Evolutionary conservation across 176 grass and related monocot species (phyloP).

Genomic region (Microstegium vimineum): DNA sequence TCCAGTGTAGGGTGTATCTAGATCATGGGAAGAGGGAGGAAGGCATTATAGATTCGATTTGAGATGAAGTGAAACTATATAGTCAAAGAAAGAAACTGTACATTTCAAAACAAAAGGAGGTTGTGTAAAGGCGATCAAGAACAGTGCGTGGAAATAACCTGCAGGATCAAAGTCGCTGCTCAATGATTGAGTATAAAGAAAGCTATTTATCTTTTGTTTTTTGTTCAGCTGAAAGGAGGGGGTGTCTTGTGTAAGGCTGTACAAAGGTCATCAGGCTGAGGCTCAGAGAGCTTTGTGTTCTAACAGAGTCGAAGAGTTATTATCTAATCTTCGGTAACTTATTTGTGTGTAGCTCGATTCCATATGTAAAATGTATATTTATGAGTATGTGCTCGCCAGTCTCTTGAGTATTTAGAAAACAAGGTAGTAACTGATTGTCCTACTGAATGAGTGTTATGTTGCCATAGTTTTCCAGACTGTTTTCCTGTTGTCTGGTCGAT

Average conservation of each 20-base stretch:
- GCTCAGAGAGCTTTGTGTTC: slow-evolving; percentile 18
- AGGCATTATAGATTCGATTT: slow-evolving; percentile 42
- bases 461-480: neutral
- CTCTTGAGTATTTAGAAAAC: neutral
- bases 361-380: slow-evolving; percentile 8
- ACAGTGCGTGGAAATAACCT: slow-evolving; percentile 29
- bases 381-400: neutral
- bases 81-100: slow-evolving; percentile 58
- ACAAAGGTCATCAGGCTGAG: slow-evolving; percentile 33
- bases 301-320: slow-evolving; percentile 25
- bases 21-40: slow-evolving; percentile 33
- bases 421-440: neutral
- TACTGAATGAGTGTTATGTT: neutral
- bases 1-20: slow-evolving; percentile 97
- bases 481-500: neutral
- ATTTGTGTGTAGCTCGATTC: slow-evolving; percentile 13
- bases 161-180: slow-evolving; percentile 36
- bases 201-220: slow-evolving; percentile 48
- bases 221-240: neutral
- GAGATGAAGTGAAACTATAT: slow-evolving; percentile 27
- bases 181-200: slow-evolving; percentile 33
- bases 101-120: slow-evolving; percentile 48
- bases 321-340: slow-evolving; percentile 31
- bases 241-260: slow-evolving; percentile 23
- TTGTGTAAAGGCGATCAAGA: slow-evolving; percentile 49